Conservation (phyloP, 225 moss, liverwort and hornwort species). For the Rhytidiadelphus loreus region DNA sequence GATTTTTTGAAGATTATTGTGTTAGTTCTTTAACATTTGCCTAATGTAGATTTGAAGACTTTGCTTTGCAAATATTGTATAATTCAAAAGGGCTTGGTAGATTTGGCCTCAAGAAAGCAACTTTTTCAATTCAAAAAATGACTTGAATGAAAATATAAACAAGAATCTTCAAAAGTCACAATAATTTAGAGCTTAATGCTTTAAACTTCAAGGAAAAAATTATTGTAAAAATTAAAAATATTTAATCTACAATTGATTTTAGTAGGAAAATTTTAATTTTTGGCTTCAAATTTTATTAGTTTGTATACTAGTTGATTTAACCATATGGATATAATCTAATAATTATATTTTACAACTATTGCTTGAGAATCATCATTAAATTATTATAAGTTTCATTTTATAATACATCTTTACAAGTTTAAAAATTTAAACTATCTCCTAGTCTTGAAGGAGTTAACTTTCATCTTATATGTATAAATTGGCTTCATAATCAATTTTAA, state of each 20-base stretch:
- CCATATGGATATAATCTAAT: background rate
- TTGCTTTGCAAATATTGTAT: background rate
- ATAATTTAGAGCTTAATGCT: background rate
- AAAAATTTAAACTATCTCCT: background rate
- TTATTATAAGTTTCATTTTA: background rate
- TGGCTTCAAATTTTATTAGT: background rate
- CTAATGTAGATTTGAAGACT: background rate
- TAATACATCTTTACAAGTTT: background rate
- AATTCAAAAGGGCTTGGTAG: background rate
- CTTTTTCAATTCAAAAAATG: no score
- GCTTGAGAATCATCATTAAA: background rate
- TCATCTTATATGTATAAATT: background rate
- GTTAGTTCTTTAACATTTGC: background rate
- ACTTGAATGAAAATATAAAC: background rate
- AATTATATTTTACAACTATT: background rate
- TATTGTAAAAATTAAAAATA: background rate
- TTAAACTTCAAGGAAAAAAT: background rate
- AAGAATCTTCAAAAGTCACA: background rate
- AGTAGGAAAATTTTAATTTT: background rate
- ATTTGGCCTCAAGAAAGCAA: background rate
- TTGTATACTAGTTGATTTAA: background rate
- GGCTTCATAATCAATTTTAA: background rate
- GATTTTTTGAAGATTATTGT: background rate
- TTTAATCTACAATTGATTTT: background rate
- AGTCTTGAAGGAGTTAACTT: rapidly evolving